phyloP scores from a whole-genome alignment of 2,329 filamentous ascomycete species.

The Fusarium scirpi region DNA sequence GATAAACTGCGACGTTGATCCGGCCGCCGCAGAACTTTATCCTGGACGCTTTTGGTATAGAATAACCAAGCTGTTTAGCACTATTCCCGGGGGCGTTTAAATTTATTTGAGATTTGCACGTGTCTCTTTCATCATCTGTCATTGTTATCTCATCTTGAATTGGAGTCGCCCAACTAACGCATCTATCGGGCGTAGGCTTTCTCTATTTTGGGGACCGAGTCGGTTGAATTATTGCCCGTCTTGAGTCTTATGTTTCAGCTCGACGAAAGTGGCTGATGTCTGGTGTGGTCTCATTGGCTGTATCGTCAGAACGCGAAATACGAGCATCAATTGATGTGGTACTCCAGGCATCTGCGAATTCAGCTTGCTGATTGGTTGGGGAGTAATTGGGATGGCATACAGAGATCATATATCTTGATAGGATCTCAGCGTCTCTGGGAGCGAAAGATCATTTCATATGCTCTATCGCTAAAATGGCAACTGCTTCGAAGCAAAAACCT shows the following conservation, averaged over 20 bases:
- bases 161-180: no score
- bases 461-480: constrained; percentile 1
- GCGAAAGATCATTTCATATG: no score
- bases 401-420: constrained; percentile 2
- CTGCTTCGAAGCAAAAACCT: background rate
- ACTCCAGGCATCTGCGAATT: constrained; percentile 18
- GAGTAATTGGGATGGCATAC: accelerated
- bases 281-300: constrained; percentile 15
- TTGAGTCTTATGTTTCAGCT: background rate
- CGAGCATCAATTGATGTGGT: constrained; percentile 7
- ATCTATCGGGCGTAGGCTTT: no score
- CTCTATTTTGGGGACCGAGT: no score
- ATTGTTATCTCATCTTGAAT: background rate
- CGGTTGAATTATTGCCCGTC: background rate
- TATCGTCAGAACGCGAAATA: constrained; percentile 25
- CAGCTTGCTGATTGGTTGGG: background rate
- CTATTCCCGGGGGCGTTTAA: background rate
- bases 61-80: background rate
- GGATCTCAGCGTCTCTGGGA: accelerated
- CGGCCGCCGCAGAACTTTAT: background rate
- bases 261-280: constrained; percentile 15
- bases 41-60: background rate
- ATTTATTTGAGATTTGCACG: background rate
- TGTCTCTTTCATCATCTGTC: background rate
- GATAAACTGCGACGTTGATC: background rate